These are phyloP conservation scores for Fomitopsis pulvina DNA, from an alignment of 768 basidiomycete species.

Conservation along the genomic window DNA sequence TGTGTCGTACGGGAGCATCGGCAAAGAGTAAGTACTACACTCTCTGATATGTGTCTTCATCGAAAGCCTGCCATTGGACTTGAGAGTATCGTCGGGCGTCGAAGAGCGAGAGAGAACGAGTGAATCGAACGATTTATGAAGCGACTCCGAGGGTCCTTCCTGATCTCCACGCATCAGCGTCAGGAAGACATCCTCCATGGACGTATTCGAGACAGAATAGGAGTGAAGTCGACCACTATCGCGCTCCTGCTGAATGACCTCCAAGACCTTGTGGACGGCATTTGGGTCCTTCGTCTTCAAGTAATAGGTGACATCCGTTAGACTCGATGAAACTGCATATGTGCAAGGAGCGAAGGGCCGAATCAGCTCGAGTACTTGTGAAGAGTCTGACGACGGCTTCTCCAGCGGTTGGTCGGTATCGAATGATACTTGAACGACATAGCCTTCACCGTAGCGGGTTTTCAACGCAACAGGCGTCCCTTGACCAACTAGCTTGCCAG, in stretches of 20 bases:
- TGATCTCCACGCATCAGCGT: constrained; percentile 48
- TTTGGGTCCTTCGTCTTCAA: constrained; percentile 53
- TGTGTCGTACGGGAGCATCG: constrained; percentile 1
- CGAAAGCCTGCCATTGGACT: background rate
- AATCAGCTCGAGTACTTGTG: constrained; percentile 12
- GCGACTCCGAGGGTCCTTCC: constrained; percentile 22
- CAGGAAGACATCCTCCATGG: constrained; percentile 80
- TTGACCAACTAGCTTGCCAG: constrained; percentile 67
- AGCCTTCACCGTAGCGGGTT: constrained; percentile 63
- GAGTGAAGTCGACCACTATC: constrained; percentile 34
- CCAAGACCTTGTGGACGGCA: constrained; percentile 51
- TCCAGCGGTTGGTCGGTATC: constrained; percentile 15
- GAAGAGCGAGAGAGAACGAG: background rate
- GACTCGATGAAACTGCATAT: constrained; percentile 35
- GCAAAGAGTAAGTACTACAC: constrained; percentile 7
- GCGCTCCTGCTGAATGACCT: constrained; percentile 42
- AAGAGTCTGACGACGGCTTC: constrained; percentile 19
- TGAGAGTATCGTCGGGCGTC: background rate
- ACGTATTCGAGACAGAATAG: constrained; percentile 65
- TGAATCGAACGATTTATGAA: constrained; percentile 1
- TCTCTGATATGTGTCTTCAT: background rate
- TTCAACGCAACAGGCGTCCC: constrained; percentile 72
- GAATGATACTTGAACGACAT: constrained; percentile 50
- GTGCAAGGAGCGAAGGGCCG: constrained; percentile 36
- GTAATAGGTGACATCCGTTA: constrained; percentile 43